Percentiles rank a stretch among this genome's conserved stretches.
These are phyloP conservation scores for Quercus mongolica DNA, from an alignment of 306 rosid genomes.

Conservation along the genomic window DNA sequence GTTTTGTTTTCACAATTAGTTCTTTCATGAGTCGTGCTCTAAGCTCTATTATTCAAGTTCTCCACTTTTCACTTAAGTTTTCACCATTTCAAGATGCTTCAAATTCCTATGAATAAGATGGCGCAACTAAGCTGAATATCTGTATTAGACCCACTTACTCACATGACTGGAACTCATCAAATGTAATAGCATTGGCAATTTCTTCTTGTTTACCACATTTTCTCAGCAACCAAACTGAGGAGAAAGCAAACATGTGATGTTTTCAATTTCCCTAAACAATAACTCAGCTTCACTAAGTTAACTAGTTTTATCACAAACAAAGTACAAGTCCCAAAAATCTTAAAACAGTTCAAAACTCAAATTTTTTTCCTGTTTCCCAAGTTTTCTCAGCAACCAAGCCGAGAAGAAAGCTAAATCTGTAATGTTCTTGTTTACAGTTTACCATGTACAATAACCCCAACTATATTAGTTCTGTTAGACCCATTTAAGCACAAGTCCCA, in stretches of 20 bases:
- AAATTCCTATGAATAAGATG: background rate
- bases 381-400: background rate
- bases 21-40: background rate
- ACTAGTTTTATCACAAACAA: background rate
- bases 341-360: background rate
- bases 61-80: background rate
- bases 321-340: background rate
- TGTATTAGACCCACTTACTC: background rate
- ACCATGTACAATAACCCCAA: background rate
- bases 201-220: background rate
- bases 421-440: background rate
- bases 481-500: background rate
- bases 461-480: background rate
- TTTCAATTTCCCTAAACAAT: background rate
- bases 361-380: background rate
- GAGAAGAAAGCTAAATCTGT: background rate
- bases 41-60: background rate
- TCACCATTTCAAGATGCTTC: background rate
- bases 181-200: background rate
- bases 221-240: background rate
- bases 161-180: background rate
- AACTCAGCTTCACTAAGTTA: background rate
- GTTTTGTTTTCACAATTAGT: background rate
- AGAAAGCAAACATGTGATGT: background rate
- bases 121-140: background rate